Evolutionary conservation across 257 asterid genomes (phyloP).

Genomic region (Petrea volubilis): DNA sequence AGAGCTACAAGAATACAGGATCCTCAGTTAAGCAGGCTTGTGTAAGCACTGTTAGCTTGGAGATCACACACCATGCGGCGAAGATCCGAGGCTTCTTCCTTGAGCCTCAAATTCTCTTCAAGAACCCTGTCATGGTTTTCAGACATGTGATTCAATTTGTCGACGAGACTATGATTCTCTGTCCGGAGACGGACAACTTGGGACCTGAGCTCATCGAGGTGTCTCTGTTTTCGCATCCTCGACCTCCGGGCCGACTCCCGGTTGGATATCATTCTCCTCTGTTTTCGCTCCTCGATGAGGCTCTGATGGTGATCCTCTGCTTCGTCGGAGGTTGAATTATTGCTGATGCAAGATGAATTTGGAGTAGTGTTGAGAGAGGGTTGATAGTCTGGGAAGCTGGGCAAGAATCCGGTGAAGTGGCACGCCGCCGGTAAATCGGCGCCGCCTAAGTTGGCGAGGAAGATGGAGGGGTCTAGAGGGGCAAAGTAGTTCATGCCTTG

Average conservation of each 20-base stretch:
- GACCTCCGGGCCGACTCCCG: slow-evolving; percentile 68
- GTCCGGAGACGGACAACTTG: slow-evolving; percentile 38
- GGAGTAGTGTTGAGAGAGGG: neutral
- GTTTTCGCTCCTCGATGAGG: slow-evolving; percentile 42
- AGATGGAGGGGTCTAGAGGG: slow-evolving; percentile 13
- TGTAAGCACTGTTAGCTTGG: slow-evolving; percentile 19
- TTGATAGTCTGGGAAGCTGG: slow-evolving; percentile 26
- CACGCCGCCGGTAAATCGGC: neutral
- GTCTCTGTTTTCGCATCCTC: slow-evolving; percentile 66
- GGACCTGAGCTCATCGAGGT: slow-evolving; percentile 55
- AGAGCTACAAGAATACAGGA: too few species aligned
- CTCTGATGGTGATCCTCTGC: slow-evolving; percentile 38
- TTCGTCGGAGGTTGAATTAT: slow-evolving; percentile 56
- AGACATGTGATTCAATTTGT: slow-evolving; percentile 31
- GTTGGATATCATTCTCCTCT: slow-evolving; percentile 61
- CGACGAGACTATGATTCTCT: slow-evolving; percentile 35
- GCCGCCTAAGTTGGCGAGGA: neutral
- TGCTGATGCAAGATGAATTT: slow-evolving; percentile 29
- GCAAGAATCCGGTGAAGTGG: slow-evolving; percentile 10
- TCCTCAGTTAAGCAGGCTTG: too few species aligned
- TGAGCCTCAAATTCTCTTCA: slow-evolving; percentile 41
- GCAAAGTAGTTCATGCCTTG: slow-evolving; percentile 22
- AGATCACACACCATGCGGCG: slow-evolving; percentile 28
- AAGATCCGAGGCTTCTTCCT: slow-evolving; percentile 41
- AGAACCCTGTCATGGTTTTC: slow-evolving; percentile 38